Conservation (phyloP, 2,329 filamentous ascomycete genomes). For the Stromatinia cepivora region DNA sequence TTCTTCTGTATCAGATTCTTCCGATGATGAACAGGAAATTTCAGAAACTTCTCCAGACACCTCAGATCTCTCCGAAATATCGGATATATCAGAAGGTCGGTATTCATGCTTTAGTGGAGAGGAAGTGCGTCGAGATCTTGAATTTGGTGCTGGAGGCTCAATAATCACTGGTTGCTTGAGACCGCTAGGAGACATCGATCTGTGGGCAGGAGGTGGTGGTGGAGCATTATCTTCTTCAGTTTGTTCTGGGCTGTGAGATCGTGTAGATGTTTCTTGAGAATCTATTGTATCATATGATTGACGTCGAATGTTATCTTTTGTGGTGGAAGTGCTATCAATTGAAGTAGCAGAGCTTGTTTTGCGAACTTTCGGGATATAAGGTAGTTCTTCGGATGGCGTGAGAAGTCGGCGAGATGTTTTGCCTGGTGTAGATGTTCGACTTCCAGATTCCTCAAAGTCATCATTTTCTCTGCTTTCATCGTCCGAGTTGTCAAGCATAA, state of each 20-base stretch:
- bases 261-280: not conserved
- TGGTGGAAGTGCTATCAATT: constrained; percentile 12
- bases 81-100: constrained; percentile 73
- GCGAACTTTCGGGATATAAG: constrained; percentile 22
- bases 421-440: constrained; percentile 19
- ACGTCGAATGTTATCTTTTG: constrained; percentile 14
- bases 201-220: constrained; percentile 38
- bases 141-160: constrained; percentile 34
- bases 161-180: constrained; percentile 40
- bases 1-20: constrained; percentile 25
- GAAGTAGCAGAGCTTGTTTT: constrained; percentile 18
- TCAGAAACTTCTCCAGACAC: constrained; percentile 58
- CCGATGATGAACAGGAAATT: constrained; percentile 71
- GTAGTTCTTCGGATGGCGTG: constrained; percentile 21
- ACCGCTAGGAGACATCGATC: constrained; percentile 48
- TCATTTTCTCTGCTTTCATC: constrained; percentile 15
- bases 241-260: constrained; percentile 3
- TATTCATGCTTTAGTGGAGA: constrained; percentile 98
- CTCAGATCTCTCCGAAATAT: constrained; percentile 31
- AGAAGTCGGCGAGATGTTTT: constrained; percentile 15
- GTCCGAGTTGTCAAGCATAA: constrained; percentile 18
- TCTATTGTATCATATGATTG: constrained; percentile 9
- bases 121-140: constrained; percentile 68
- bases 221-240: constrained; percentile 34
- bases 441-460: constrained; percentile 8